phyloP scores from a whole-genome alignment of 352 stramenopile species.

The Globisporangium spinosum region DNA sequence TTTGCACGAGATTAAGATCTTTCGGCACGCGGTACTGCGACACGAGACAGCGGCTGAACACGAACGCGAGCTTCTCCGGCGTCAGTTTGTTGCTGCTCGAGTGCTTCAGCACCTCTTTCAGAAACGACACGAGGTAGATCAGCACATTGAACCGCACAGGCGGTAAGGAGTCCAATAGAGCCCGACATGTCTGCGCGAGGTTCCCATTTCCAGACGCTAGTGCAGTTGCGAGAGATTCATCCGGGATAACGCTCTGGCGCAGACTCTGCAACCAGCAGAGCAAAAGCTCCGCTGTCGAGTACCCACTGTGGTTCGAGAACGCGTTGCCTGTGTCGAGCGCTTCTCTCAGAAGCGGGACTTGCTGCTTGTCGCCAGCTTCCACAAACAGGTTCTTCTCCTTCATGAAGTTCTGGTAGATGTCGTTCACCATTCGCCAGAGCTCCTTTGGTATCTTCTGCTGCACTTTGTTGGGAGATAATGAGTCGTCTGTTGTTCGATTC shows the following conservation, averaged over 20 bases:
- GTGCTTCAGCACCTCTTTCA: slow-evolving; percentile 91
- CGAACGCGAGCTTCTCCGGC: slow-evolving; percentile 67
- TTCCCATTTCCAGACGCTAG: slow-evolving; percentile 54
- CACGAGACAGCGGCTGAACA: slow-evolving; percentile 73
- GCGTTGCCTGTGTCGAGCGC: slow-evolving; percentile 89
- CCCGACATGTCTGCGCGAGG: slow-evolving; percentile 72
- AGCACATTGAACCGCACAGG: slow-evolving; percentile 96
- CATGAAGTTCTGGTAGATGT: slow-evolving; percentile 86
- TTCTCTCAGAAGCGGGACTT: slow-evolving; percentile 79
- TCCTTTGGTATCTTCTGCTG: slow-evolving; percentile 93
- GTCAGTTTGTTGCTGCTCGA: slow-evolving; percentile 55
- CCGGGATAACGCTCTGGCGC: slow-evolving; percentile 85
- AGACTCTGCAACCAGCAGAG: slow-evolving; percentile 90
- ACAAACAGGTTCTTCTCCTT: slow-evolving; percentile 83
- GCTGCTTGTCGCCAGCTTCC: slow-evolving; percentile 58
- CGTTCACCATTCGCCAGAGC: slow-evolving; percentile 97
- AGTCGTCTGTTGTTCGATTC: slow-evolving; percentile 14
- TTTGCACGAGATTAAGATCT: slow-evolving; percentile 1
- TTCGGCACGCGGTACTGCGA: slow-evolving; percentile 33
- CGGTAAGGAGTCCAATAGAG: slow-evolving; percentile 78
- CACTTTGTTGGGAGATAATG: slow-evolving; percentile 12
- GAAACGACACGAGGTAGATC: slow-evolving; percentile 96
- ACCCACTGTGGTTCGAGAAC: slow-evolving; percentile 81
- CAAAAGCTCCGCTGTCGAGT: slow-evolving; percentile 91
- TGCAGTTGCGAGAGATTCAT: slow-evolving; percentile 72